A percentile compares a stretch with the other conserved stretches of the same genome.
phyloP scores from a whole-genome alignment of 164 flowering plant genomes.

The Aristolochia contorta region DNA sequence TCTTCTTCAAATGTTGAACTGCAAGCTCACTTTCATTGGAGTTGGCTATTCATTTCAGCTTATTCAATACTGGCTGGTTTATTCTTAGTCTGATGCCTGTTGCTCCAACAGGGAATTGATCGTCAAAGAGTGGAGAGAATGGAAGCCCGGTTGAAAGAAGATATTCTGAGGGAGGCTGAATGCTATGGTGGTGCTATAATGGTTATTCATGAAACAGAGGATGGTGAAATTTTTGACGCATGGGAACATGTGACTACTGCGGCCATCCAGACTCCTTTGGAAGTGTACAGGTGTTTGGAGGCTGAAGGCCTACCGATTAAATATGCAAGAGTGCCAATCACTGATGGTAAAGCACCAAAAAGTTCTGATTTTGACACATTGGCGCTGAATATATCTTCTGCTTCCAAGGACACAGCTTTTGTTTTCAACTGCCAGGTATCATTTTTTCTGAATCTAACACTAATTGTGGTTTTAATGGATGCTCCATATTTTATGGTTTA shows the following conservation, averaged over 20 bases:
- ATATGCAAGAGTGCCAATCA: slow-evolving; percentile 96
- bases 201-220: slow-evolving; percentile 92
- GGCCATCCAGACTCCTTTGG: slow-evolving; percentile 76
- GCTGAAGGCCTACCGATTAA: slow-evolving; percentile 75
- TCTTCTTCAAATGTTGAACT: background rate
- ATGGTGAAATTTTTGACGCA: slow-evolving; percentile 80
- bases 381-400: slow-evolving; percentile 70
- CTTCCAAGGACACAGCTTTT: slow-evolving; percentile 74
- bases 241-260: slow-evolving; percentile 77
- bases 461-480: slow-evolving; percentile 4
- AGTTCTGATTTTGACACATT: slow-evolving; percentile 86
- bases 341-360: slow-evolving; percentile 99
- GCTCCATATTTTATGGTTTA: background rate
- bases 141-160: slow-evolving; percentile 91
- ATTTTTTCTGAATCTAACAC: background rate
- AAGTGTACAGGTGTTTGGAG: slow-evolving; percentile 69
- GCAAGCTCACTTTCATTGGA: too few species aligned
- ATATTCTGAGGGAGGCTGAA: slow-evolving; percentile 80
- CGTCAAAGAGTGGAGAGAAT: slow-evolving; percentile 86
- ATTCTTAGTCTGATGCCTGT: background rate
- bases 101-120: slow-evolving; percentile 63
- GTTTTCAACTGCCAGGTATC: slow-evolving; percentile 96
- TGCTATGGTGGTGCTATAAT: slow-evolving; percentile 75
- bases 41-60: too few species aligned
- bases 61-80: background rate